phyloP scores from a whole-genome alignment of 2,329 filamentous ascomycete genomes.

The Fusarium nanum region DNA sequence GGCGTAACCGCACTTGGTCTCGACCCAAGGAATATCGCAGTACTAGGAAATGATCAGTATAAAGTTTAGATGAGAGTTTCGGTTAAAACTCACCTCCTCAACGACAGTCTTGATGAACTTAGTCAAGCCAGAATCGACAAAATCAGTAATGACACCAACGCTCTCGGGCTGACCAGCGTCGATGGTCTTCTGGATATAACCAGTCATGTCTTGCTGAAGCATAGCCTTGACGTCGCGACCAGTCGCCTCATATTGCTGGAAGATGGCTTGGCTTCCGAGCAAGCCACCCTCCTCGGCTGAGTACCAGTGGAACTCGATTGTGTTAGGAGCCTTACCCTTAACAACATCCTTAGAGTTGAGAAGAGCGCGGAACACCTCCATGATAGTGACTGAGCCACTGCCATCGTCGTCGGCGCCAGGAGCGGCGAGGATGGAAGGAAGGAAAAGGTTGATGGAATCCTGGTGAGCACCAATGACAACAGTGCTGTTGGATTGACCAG shows the following conservation, averaged over 20 bases:
- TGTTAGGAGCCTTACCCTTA: slow-evolving; percentile 80
- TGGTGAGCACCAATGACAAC: slow-evolving; percentile 93
- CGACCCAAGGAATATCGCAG: slow-evolving; percentile 86
- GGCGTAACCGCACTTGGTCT: slow-evolving; percentile 90
- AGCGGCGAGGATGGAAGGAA: slow-evolving; percentile 84
- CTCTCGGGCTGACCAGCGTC: slow-evolving; percentile 85
- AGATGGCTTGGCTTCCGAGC: slow-evolving; percentile 90
- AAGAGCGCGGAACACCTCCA: slow-evolving; percentile 88
- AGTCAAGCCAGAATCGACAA: slow-evolving; percentile 83
- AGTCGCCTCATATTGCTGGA: slow-evolving; percentile 79
- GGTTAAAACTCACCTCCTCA: slow-evolving; percentile 57
- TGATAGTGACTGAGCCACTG: slow-evolving; percentile 91
- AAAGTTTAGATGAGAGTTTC: background rate
- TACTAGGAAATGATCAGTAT: slow-evolving; percentile 64
- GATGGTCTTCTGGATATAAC: slow-evolving; percentile 84
- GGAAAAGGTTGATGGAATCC: slow-evolving; percentile 93
- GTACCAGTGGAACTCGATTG: slow-evolving; percentile 97
- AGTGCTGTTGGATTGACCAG: slow-evolving; percentile 85
- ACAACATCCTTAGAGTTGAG: slow-evolving; percentile 78
- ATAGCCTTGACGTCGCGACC: slow-evolving; percentile 88
- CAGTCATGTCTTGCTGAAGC: slow-evolving; percentile 99
- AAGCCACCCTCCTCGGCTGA: slow-evolving; percentile 90
- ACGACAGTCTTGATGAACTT: slow-evolving; percentile 92
- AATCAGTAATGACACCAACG: slow-evolving; percentile 94
- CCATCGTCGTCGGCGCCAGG: slow-evolving; percentile 97